phyloP scores from a whole-genome alignment of 345 rosid genomes.

The Laguncularia racemosa region DNA sequence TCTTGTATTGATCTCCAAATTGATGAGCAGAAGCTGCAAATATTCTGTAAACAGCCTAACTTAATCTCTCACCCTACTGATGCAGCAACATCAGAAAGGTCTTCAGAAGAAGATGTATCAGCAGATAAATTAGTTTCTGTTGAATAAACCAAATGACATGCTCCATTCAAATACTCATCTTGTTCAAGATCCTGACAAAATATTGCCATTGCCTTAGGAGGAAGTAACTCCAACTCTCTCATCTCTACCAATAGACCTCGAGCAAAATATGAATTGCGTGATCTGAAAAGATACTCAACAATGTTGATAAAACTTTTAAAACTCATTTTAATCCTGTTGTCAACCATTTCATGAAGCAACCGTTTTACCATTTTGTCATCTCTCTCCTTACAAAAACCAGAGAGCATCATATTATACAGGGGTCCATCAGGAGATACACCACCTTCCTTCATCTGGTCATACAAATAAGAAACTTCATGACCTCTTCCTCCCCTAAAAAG shows the following conservation, averaged over 20 bases:
- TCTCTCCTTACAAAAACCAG: conserved; percentile 36
- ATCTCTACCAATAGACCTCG: conserved; percentile 23
- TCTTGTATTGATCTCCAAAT: no score
- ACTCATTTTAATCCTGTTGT: conserved; percentile 36
- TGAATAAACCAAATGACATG: conserved; percentile 1
- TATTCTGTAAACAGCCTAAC: no score
- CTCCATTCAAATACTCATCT: conserved; percentile 4
- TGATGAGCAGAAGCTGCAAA: no score
- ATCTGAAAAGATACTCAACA: conserved; percentile 21
- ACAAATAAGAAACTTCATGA: conserved; percentile 41
- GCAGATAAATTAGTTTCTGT: conserved; percentile 4
- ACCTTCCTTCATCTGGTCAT: conserved; percentile 39
- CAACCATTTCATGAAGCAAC: conserved; percentile 38
- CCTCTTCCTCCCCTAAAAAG: conserved; percentile 44
- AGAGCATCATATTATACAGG: conserved; percentile 34
- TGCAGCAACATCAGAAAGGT: conserved; percentile 13
- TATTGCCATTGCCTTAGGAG: conserved; percentile 13
- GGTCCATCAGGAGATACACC: conserved; percentile 36
- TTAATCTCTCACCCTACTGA: conserved; percentile 8
- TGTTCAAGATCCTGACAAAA: conserved; percentile 5
- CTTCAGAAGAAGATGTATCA: conserved; percentile 14
- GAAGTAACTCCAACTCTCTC: conserved; percentile 23
- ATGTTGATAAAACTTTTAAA: conserved; percentile 22
- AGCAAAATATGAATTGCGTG: conserved; percentile 17
- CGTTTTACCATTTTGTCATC: conserved; percentile 39